Evolutionary conservation across 306 rosid genomes (phyloP).

Genomic region (Pterocarpus santalinus): DNA sequence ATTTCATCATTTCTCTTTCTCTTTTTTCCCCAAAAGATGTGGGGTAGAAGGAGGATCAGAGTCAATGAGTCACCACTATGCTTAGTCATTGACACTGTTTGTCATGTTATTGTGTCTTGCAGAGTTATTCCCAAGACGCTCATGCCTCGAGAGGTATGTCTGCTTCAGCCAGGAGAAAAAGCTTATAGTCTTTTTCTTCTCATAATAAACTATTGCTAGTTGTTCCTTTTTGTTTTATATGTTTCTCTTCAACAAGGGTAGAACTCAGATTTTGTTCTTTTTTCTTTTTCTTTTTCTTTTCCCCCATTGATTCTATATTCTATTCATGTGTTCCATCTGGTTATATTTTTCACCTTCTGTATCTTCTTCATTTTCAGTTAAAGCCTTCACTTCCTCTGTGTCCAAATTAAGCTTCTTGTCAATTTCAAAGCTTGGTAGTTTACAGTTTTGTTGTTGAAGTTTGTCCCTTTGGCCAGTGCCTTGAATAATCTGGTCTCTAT

Average conservation of each 20-base stretch:
- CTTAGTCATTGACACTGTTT: slow-evolving; percentile 57
- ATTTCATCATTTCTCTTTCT: slow-evolving; percentile 25
- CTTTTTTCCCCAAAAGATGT: slow-evolving; percentile 42
- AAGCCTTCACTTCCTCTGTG: neutral
- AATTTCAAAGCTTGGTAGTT: slow-evolving; percentile 19
- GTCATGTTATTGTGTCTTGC: slow-evolving; percentile 81
- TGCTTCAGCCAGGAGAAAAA: slow-evolving; percentile 45
- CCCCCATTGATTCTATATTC: slow-evolving; percentile 37
- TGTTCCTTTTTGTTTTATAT: slow-evolving; percentile 30
- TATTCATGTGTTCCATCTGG: slow-evolving; percentile 11
- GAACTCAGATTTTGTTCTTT: slow-evolving; percentile 24
- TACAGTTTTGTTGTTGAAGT: slow-evolving; percentile 33
- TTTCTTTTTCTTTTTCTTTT: slow-evolving; percentile 15
- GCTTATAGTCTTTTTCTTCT: slow-evolving; percentile 58
- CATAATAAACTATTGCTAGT: slow-evolving; percentile 34
- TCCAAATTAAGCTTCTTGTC: slow-evolving; percentile 16
- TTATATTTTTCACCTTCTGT: slow-evolving; percentile 10
- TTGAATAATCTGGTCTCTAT: neutral
- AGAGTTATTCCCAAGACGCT: slow-evolving; percentile 99
- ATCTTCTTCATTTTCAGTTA: slow-evolving; percentile 42
- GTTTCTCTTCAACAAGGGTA: slow-evolving; percentile 43
- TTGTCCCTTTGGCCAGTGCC: slow-evolving; percentile 14
- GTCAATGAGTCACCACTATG: slow-evolving; percentile 42
- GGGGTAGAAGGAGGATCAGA: slow-evolving; percentile 48
- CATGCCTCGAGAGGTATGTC: slow-evolving; percentile 99